Percentiles rank a stretch among this genome's conserved stretches.
Conservation (phyloP, 345 rosid species). For the Mallotus nudiflorus region DNA sequence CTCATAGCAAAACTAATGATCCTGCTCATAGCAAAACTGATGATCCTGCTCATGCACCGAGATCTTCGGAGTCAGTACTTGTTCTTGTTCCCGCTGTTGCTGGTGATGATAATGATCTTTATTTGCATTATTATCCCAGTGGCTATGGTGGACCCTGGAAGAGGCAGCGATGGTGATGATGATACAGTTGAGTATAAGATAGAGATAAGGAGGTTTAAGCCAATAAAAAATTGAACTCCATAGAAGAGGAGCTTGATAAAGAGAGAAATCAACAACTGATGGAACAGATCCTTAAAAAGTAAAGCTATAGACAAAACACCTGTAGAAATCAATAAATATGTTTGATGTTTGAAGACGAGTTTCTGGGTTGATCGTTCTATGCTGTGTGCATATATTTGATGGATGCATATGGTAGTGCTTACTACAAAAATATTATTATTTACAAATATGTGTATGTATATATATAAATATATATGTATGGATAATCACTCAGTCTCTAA, state of each 20-base stretch:
- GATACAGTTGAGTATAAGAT: slow-evolving; percentile 47
- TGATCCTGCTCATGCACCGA: background rate
- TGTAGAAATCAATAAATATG: slow-evolving; percentile 41
- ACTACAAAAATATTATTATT: too few species aligned
- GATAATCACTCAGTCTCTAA: too few species aligned
- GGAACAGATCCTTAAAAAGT: slow-evolving; percentile 40
- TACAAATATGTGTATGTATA: too few species aligned
- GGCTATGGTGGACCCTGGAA: slow-evolving; percentile 38
- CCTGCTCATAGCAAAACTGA: background rate
- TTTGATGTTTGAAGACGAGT: too few species aligned
- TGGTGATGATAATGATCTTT: background rate
- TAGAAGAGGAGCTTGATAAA: slow-evolving; percentile 34
- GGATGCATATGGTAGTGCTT: too few species aligned
- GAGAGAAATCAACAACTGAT: slow-evolving; percentile 31
- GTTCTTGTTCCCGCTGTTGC: background rate
- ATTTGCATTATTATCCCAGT: background rate
- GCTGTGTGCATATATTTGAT: too few species aligned
- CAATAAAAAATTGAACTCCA: slow-evolving; percentile 48
- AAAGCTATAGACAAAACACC: slow-evolving; percentile 37
- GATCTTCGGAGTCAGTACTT: background rate
- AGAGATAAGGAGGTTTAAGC: slow-evolving; percentile 63
- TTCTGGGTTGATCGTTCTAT: too few species aligned
- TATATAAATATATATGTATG: too few species aligned
- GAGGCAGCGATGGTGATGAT: slow-evolving; percentile 56
- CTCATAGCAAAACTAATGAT: too few species aligned